A percentile compares a stretch with the other conserved stretches of the same genome.
Conservation (phyloP, 1,139 yeast species). For the Hyphopichia fennica region DNA sequence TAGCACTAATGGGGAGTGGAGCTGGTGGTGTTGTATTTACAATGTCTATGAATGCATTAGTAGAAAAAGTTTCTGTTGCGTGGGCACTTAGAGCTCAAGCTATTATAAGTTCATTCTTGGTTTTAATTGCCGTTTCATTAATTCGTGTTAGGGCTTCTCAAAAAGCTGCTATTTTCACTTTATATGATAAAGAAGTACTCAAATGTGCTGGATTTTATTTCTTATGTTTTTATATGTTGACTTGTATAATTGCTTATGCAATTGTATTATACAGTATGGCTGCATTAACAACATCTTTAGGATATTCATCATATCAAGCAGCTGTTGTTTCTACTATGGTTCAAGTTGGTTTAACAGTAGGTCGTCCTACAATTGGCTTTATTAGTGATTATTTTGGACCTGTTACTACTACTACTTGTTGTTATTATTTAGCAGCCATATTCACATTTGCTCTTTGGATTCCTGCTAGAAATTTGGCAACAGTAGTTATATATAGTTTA, state of each 20-base stretch:
- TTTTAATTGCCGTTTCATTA: conserved; percentile 29
- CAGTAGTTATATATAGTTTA: conserved; percentile 25
- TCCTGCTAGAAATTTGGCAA: conserved; percentile 33
- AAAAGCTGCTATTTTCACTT: conserved; percentile 32
- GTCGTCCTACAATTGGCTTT: conserved; percentile 44
- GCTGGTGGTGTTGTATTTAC: conserved; percentile 58
- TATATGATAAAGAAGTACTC: conserved; percentile 31
- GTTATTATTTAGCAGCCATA: conserved; percentile 23
- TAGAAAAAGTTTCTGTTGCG: conserved; percentile 23
- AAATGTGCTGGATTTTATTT: conserved; percentile 32
- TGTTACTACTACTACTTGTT: conserved; percentile 29
- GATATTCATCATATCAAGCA: conserved; percentile 41
- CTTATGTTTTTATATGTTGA: conserved; percentile 29
- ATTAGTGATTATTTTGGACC: conserved; percentile 41
- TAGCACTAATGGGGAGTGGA: conserved; percentile 62
- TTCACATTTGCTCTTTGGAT: conserved; percentile 37
- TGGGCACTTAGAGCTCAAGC: conserved; percentile 42
- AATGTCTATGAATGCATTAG: conserved; percentile 36
- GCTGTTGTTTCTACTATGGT: conserved; percentile 47
- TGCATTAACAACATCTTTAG: conserved; percentile 45
- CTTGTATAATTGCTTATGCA: conserved; percentile 48
- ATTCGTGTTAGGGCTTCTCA: conserved; percentile 22
- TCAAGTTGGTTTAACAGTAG: conserved; percentile 40
- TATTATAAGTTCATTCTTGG: conserved; percentile 32
- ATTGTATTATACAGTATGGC: conserved; percentile 45